Evolutionary conservation across 2,329 filamentous ascomycete species (phyloP).

Genomic region (Didymella keratinophila): DNA sequence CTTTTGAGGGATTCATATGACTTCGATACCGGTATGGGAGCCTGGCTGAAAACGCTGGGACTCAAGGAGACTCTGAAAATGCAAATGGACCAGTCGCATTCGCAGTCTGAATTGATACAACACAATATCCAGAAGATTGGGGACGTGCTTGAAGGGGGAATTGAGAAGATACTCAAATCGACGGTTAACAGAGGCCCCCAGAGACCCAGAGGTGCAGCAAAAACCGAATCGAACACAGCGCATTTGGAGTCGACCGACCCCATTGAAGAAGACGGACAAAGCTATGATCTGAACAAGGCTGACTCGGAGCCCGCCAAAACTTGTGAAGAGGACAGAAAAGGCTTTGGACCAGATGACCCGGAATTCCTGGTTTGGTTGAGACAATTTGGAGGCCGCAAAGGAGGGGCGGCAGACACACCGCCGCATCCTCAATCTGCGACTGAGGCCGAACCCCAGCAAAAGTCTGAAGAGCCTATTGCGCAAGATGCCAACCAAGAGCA

Average conservation of each 20-base stretch:
- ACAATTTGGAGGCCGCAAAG: neutral
- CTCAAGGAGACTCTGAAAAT: neutral
- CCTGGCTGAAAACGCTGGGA: neutral
- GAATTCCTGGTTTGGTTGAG: neutral
- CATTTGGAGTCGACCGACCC: neutral
- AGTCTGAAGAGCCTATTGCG: slow-evolving; percentile 19
- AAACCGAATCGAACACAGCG: neutral
- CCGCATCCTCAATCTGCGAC: neutral
- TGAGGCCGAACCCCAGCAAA: slow-evolving; percentile 20
- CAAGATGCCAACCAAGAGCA: slow-evolving; percentile 12
- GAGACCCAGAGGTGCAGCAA: neutral
- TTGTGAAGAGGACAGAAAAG: neutral
- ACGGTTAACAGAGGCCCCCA: neutral
- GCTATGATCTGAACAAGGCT: neutral
- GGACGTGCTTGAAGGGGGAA: neutral
- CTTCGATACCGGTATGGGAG: neutral
- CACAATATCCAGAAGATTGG: neutral
- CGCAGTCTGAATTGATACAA: neutral
- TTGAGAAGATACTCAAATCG: neutral
- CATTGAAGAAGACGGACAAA: neutral
- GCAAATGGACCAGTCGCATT: neutral
- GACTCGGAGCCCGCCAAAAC: neutral
- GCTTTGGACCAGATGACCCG: neutral
- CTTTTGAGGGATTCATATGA: neutral
- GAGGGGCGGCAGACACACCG: neutral